Evolutionary conservation across 345 rosid genomes (phyloP).

Genomic region (Eutrema japonicum): DNA sequence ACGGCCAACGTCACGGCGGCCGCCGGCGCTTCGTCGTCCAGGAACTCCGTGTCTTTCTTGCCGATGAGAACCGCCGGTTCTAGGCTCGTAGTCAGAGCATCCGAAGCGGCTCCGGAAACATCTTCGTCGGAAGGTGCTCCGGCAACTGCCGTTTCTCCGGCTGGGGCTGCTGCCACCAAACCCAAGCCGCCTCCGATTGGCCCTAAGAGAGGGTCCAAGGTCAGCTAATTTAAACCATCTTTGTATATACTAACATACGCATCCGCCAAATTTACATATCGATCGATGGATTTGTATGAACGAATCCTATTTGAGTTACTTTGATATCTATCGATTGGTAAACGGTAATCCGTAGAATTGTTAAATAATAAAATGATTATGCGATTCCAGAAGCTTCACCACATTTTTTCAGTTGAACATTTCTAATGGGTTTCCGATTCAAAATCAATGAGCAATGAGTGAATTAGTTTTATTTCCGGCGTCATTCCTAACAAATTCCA

Average conservation of each 20-base stretch:
- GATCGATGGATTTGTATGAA: not conserved
- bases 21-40: conserved; percentile 48
- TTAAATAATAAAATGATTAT: not conserved
- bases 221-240: conserved; percentile 36
- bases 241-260: conserved; percentile 1
- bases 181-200: conserved; percentile 83
- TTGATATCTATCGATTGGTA: not conserved
- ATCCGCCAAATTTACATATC: not conserved
- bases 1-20: conserved; percentile 51
- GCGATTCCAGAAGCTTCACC: not conserved
- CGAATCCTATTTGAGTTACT: not conserved
- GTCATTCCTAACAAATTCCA: too few species aligned
- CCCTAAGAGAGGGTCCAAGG: conserved; percentile 97
- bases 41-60: conserved; percentile 56
- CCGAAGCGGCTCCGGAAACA: conserved; percentile 54
- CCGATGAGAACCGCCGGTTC: conserved; percentile 43
- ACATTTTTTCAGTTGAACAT: not conserved
- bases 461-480: not conserved
- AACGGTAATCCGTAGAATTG: not conserved
- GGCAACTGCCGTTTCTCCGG: conserved; percentile 46
- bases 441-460: not conserved
- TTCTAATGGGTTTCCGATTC: not conserved
- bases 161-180: conserved; percentile 53
- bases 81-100: conserved; percentile 68
- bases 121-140: conserved; percentile 48